These are phyloP conservation scores for Vaccinium macrocarpon DNA, from an alignment of 148 eudicot genomes.

Conservation along the genomic window DNA sequence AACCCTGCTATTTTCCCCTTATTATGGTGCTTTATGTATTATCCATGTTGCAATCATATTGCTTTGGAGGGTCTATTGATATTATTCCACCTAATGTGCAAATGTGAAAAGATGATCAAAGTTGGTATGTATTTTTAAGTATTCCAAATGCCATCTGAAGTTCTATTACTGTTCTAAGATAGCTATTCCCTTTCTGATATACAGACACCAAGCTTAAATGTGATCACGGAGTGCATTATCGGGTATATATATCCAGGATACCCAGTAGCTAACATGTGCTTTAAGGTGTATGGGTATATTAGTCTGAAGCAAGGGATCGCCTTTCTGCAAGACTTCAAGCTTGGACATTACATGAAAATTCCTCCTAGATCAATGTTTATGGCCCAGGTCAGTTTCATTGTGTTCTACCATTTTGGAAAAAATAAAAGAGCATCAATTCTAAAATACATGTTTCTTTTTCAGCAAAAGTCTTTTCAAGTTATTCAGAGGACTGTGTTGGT, in stretches of 20 bases:
- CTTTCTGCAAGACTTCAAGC: constrained; percentile 58
- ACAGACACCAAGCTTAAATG: constrained; percentile 52
- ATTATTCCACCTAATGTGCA: background rate
- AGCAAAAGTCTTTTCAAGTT: background rate
- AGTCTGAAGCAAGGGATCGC: constrained; percentile 52
- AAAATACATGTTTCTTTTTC: background rate
- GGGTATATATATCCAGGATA: constrained; percentile 60
- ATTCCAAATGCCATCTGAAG: background rate
- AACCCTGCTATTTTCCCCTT: background rate
- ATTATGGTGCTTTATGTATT: background rate
- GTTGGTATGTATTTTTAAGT: background rate
- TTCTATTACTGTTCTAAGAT: constrained; percentile 8
- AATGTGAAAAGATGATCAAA: background rate
- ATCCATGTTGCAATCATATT: background rate
- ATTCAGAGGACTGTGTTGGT: background rate
- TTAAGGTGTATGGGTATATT: constrained; percentile 53
- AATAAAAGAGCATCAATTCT: background rate
- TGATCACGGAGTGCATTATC: constrained; percentile 56
- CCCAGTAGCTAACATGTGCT: constrained; percentile 63
- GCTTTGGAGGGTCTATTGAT: background rate
- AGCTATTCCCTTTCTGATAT: background rate
- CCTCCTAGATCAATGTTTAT: constrained; percentile 63
- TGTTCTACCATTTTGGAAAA: background rate
- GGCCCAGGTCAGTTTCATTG: constrained; percentile 42
- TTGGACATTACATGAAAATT: constrained; percentile 66